These are phyloP conservation scores for Schwanniomyces sp. DNA, from an alignment of 805 yeast species.

Conservation along the genomic window DNA sequence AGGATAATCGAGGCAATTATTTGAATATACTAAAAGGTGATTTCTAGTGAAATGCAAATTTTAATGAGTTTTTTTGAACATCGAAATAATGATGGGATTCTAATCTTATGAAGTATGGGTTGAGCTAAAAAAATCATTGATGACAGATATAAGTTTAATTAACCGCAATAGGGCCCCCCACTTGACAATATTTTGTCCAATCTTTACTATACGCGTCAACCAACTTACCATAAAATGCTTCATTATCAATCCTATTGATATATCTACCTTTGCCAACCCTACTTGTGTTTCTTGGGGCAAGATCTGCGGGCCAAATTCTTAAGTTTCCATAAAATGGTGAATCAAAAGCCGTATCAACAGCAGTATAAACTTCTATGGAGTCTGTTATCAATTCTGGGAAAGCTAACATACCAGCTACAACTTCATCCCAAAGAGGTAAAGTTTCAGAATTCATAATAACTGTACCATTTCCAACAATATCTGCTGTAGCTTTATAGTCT, in stretches of 20 bases:
- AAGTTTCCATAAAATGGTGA: conserved; percentile 44
- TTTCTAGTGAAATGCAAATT: too few species aligned
- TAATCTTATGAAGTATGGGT: too few species aligned
- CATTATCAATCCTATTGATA: conserved; percentile 30
- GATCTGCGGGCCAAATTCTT: conserved; percentile 37
- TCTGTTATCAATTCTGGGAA: conserved; percentile 33
- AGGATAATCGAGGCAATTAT: too few species aligned
- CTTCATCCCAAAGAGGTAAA: conserved; percentile 46
- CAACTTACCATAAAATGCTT: conserved; percentile 26
- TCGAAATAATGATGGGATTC: too few species aligned
- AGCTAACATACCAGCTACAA: conserved; percentile 36
- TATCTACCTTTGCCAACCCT: conserved; percentile 37
- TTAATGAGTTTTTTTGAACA: too few species aligned
- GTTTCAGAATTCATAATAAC: conserved; percentile 25
- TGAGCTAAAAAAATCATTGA: background rate
- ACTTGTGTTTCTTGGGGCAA: conserved; percentile 31
- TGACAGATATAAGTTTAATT: background rate
- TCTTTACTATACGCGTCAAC: conserved; percentile 32
- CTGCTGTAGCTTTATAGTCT: conserved; percentile 24
- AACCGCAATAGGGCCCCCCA: background rate
- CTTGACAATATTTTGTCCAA: conserved; percentile 38
- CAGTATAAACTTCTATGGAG: conserved; percentile 27
- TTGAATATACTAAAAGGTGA: too few species aligned
- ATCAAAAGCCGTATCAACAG: conserved; percentile 40
- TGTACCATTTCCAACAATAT: conserved; percentile 35